Percentiles rank a stretch among this genome's conserved stretches.
These are phyloP conservation scores for Selaginella moellendorffii DNA, from an alignment of 75 land plant genomes.

Conservation along the genomic window DNA sequence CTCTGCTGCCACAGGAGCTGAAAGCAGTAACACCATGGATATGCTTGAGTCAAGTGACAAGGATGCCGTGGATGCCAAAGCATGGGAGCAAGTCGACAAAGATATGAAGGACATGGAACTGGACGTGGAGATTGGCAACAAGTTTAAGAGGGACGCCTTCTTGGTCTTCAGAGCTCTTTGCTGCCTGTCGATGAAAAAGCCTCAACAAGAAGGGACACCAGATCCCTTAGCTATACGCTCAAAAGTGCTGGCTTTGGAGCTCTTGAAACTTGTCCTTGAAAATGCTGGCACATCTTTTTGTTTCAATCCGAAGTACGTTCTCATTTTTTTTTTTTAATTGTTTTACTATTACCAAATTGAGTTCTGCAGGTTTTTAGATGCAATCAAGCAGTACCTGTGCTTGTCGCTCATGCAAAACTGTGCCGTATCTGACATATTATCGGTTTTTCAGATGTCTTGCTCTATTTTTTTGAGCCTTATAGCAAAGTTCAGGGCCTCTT, in stretches of 20 bases:
- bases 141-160: conserved; percentile 50
- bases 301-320: conserved; percentile 34
- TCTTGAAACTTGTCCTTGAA: conserved; percentile 44
- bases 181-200: conserved; percentile 53
- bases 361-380: conserved; percentile 46
- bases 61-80: conserved; percentile 17
- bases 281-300: conserved; percentile 51
- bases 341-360: no score
- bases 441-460: conserved; percentile 59
- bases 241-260: conserved; percentile 49
- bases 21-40: neutral
- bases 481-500: conserved; percentile 48
- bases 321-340: neutral
- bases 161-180: conserved; percentile 49
- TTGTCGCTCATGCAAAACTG: conserved; percentile 67
- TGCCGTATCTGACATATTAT: conserved; percentile 40
- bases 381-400: conserved; percentile 59
- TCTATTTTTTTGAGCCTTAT: conserved; percentile 54
- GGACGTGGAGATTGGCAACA: conserved; percentile 13
- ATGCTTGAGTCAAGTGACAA: conserved; percentile 12
- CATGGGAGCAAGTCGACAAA: conserved; percentile 12
- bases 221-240: conserved; percentile 52
- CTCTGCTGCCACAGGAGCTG: neutral
- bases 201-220: conserved; percentile 39
- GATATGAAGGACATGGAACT: conserved; percentile 10